Evolutionary conservation across 129 eudicot genomes (phyloP).

Genomic region (Artemisia argyi): DNA sequence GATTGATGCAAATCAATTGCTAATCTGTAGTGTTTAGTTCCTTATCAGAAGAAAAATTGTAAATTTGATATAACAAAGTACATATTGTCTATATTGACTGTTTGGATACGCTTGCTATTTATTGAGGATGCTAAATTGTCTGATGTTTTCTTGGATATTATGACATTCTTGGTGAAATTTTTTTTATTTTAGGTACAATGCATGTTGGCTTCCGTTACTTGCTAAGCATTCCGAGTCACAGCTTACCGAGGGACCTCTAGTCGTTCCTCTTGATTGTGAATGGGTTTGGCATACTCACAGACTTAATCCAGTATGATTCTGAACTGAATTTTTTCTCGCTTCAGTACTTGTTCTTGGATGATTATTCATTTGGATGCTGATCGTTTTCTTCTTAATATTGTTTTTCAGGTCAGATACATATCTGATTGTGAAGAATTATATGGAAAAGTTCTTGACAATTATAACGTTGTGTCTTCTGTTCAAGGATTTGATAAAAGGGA

Average conservation of each 20-base stretch:
- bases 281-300: constrained; percentile 99
- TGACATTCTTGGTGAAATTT: background rate
- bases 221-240: constrained; percentile 60
- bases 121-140: background rate
- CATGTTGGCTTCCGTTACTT: constrained; percentile 93
- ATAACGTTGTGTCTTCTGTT: constrained; percentile 62
- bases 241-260: constrained; percentile 71
- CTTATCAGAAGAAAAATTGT: background rate
- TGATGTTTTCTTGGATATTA: background rate
- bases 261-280: constrained; percentile 98
- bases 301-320: constrained; percentile 87
- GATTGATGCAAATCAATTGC: background rate
- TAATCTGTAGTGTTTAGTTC: background rate
- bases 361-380: background rate
- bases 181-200: constrained; percentile 68
- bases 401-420: constrained; percentile 73
- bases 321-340: constrained; percentile 4
- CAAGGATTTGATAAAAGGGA: constrained; percentile 51
- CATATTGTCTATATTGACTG: no score
- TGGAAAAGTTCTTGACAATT: constrained; percentile 74
- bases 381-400: background rate
- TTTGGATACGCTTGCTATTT: background rate
- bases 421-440: constrained; percentile 80
- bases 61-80: no score
- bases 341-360: background rate